These are phyloP conservation scores for Plasmodium vivax DNA, from an alignment of 169 alveolate species.

Conservation along the genomic window DNA sequence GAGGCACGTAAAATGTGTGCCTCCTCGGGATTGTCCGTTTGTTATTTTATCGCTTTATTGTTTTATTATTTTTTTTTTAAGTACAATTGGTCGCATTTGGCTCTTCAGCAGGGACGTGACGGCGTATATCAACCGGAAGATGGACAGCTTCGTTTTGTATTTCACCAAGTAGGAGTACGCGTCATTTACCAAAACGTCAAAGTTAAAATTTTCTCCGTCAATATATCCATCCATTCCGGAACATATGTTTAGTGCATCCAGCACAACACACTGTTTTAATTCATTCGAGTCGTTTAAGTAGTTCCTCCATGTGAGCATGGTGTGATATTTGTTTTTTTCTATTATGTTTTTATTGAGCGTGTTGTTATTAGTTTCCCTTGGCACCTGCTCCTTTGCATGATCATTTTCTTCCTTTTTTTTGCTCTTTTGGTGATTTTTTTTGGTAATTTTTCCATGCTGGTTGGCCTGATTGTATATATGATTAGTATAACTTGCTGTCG, in stretches of 20 bases:
- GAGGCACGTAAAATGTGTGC: background rate
- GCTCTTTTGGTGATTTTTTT: background rate
- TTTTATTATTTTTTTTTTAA: background rate
- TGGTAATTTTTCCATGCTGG: background rate
- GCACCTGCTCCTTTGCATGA: background rate
- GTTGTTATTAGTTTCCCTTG: background rate
- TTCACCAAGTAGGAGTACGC: slow-evolving; percentile 54
- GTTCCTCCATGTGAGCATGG: slow-evolving; percentile 40
- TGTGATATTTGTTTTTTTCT: slow-evolving; percentile 56
- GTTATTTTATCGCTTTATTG: background rate
- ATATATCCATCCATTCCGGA: slow-evolving; percentile 74
- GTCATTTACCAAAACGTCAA: slow-evolving; percentile 50
- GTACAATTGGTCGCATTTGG: slow-evolving; percentile 49
- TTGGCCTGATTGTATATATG: background rate
- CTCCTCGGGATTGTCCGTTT: background rate
- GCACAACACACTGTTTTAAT: slow-evolving; percentile 17
- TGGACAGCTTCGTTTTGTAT: slow-evolving; percentile 50
- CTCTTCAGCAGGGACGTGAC: slow-evolving; percentile 55
- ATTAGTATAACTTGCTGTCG: background rate
- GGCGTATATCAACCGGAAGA: slow-evolving; percentile 44
- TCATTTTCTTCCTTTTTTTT: slow-evolving; percentile 8
- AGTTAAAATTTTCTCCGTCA: slow-evolving; percentile 64
- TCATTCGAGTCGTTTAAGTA: slow-evolving; percentile 13
- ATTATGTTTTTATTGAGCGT: slow-evolving; percentile 10
- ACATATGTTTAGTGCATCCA: slow-evolving; percentile 61